Evolutionary conservation across 345 rosid genomes (phyloP), one percentile per base, ranked within the genome.

Genomic region (Salix arbutifolia): DNA sequence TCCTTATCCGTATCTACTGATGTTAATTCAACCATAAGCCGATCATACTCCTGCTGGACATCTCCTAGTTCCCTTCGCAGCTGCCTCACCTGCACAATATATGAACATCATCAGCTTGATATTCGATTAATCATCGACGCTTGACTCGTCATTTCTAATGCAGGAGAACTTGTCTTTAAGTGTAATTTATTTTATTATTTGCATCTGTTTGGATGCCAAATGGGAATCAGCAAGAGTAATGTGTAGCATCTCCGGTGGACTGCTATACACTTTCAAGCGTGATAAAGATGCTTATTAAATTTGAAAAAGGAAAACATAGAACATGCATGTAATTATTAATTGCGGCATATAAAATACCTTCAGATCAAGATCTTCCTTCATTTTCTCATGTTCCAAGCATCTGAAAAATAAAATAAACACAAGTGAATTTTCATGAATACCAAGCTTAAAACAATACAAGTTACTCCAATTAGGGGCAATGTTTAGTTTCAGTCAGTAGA

Each of bases 341-440:
- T 25, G 26, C 37, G 72, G 42, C 40, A 33, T 62, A 77, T 75
- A 17, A 64, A 26, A 35, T 88, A 94, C 97, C 98, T 92, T 92
- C 73, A 75, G 12, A 62, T 74, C 84, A 69, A 92, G 91, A 46
- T 88, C 90, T 78, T 87, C 83, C 68, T 74, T 80, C 65, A 78
- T 89, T 86, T 79, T 85, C 84, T 89, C 91, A 78, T 85, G 86
- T 65, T 90, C 98, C 82, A 65, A 72, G 79, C 90, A 92, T 86
- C 98, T 92, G 89, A 71, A 77, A 42, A 78, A 77, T 19, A 50
- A 21, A 42, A 65, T 64, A 72, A 10, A 67, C 21, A 28, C 46
- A 23, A 69, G 13, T 58, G 28, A 73, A 42, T 53, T 37, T 46
- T 18, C 21, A 21, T 2, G 21, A 42, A 44, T 2, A 16, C 13